Evolutionary conservation across 2,329 filamentous ascomycete species (phyloP), one percentile per base, ranked within the genome.

Genomic region (Trichoderma sp.): DNA sequence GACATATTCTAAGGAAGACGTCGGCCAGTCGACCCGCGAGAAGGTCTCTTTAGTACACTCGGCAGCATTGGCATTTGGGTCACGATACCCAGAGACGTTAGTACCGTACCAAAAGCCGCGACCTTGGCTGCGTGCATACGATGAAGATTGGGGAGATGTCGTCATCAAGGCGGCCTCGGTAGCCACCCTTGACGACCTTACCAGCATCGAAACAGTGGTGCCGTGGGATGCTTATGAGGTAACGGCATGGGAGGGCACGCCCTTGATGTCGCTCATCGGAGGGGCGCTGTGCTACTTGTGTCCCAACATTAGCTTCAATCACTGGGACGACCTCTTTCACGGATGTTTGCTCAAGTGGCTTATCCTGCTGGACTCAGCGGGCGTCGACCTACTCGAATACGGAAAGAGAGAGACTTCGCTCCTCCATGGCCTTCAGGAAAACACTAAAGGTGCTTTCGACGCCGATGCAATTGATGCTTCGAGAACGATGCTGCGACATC

Each of bases 221-320:
- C 73, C 72, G 0, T 74, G 70, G 70, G 69, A 72, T 9, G 28
- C 34, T 0, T 69, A 72, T 17, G 63, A 69, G 0, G 71, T 73
- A 2, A 69, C 73, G 0, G 7, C 14, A 0, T 74, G 73, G 73
- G 45, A 0, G 1, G 71, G 72, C 0, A 69, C 73, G 0, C 73
- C 73, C 0, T 14, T 75, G 0, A 5, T 68, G 0, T 75, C 74
- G 0, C 52, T 74, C 0, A 61, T 75, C 7, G 74, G 72, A 3
- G 74, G 72, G 0, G 66, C 68, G 0, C 58, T 75, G 0, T 75
- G 73, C 17, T 73, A 70, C 2, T 12, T 75, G 0, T 70, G 68
- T 0, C 66, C 69, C 0, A 60, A 69, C 0, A 5, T 69, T 0
- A 19, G 41, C 0, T 66, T 68, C 10, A 7, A 21, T 3, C 58